These are phyloP conservation scores for Colletotrichum liaoningense DNA, from an alignment of 2,329 filamentous ascomycete species.

Conservation along the genomic window DNA sequence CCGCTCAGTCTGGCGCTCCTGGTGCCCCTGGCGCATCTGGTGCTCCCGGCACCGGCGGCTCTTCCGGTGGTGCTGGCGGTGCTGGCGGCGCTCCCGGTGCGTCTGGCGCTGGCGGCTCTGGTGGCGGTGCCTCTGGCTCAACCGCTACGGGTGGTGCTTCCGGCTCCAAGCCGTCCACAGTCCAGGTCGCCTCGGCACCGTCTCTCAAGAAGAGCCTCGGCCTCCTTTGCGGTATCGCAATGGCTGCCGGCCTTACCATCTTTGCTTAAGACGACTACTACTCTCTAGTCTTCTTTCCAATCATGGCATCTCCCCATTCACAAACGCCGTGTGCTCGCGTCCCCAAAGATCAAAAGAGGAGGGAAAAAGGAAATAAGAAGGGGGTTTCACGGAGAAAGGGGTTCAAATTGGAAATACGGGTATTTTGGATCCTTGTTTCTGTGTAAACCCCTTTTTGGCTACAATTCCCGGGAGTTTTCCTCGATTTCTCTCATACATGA, in stretches of 20 bases:
- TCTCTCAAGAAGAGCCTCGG: slow-evolving; percentile 43
- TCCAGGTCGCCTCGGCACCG: slow-evolving; percentile 34
- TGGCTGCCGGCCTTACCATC: slow-evolving; percentile 38
- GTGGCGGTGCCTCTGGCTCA: neutral
- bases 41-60: neutral
- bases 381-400: too few species aligned
- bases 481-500: too few species aligned
- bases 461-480: neutral
- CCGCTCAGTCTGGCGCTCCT: neutral
- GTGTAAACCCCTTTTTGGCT: neutral
- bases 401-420: neutral
- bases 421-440: neutral
- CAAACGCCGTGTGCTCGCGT: neutral
- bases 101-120: neutral
- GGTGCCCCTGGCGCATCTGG: neutral
- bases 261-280: slow-evolving; percentile 5
- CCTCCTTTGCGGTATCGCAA: slow-evolving; percentile 41
- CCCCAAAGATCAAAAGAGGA: too few species aligned
- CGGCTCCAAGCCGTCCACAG: slow-evolving; percentile 9
- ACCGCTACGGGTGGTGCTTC: neutral
- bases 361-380: neutral
- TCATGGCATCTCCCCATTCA: neutral
- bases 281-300: neutral
- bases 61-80: neutral
- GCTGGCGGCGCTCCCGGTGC: neutral